Conservation (phyloP, 345 rosid genomes). For the Noccaea bulbosa region DNA sequence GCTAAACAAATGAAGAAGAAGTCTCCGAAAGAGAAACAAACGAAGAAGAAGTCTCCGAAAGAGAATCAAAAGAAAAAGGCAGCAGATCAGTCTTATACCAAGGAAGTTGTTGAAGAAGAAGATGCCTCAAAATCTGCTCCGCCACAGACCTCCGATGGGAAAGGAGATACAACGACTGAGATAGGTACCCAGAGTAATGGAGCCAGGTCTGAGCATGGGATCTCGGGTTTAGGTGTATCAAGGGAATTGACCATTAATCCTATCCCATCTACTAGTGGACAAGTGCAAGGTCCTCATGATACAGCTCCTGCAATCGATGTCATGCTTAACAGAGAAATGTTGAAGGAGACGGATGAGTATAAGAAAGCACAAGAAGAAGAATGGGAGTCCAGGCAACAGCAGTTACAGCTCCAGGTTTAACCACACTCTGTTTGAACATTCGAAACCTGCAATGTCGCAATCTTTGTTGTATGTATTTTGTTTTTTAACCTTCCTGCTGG, state of each 20-base stretch:
- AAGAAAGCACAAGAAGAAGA: conserved; percentile 82
- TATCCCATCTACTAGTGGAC: conserved; percentile 30
- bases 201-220: conserved; percentile 34
- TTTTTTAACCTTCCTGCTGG: conserved; percentile 6
- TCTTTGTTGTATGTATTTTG: background rate
- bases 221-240: conserved; percentile 27
- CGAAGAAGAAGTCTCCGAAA: background rate
- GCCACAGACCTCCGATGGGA: conserved; percentile 33
- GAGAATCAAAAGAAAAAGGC: conserved; percentile 16
- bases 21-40: background rate
- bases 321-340: conserved; percentile 71
- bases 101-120: conserved; percentile 35
- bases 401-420: conserved; percentile 74
- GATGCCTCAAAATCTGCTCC: conserved; percentile 33
- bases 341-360: conserved; percentile 85
- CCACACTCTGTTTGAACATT: conserved; percentile 2
- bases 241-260: conserved; percentile 35
- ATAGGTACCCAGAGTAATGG: conserved; percentile 29
- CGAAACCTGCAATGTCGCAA: conserved; percentile 1
- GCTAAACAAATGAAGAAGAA: background rate
- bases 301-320: conserved; percentile 44
- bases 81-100: conserved; percentile 15
- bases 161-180: conserved; percentile 18
- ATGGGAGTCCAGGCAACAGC: conserved; percentile 77
- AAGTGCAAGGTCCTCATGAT: conserved; percentile 29